Evolutionary conservation across 139 green algal genomes (phyloP).

Genomic region (Coelastrella sp.): DNA sequence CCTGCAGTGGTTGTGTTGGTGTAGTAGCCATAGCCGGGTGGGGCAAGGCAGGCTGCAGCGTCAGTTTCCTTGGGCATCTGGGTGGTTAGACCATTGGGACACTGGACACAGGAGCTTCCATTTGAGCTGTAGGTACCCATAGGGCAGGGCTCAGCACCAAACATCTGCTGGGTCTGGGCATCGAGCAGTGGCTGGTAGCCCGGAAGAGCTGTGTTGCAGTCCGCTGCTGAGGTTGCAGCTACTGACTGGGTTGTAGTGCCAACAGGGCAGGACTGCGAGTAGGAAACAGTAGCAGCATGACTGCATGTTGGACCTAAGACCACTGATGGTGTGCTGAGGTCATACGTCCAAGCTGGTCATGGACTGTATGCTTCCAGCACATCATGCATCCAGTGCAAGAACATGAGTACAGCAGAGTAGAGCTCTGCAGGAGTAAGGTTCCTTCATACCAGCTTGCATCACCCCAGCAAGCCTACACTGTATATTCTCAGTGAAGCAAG

Average conservation of each 20-base stretch:
- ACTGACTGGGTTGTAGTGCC: not conserved
- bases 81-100: not conserved
- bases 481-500: no score
- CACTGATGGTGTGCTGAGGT: no score
- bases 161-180: not conserved
- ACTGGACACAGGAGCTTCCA: not conserved
- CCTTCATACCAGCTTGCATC: no score
- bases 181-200: conserved; percentile 1
- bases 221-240: not conserved
- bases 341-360: no score
- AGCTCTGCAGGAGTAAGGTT: no score
- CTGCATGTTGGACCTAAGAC: no score
- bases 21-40: not conserved
- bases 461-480: no score
- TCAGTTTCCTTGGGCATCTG: not conserved
- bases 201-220: not conserved
- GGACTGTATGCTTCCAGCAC: no score
- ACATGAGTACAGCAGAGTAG: no score
- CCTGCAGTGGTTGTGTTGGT: not conserved
- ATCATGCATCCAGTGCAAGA: no score
- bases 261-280: not conserved
- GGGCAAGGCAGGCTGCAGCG: not conserved
- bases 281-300: not conserved
- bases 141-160: not conserved
- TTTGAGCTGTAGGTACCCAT: not conserved